Percentiles rank a stretch among this genome's conserved stretches.
Conservation (phyloP, 495 filamentous ascomycete species). For the Zalerion maritima region DNA sequence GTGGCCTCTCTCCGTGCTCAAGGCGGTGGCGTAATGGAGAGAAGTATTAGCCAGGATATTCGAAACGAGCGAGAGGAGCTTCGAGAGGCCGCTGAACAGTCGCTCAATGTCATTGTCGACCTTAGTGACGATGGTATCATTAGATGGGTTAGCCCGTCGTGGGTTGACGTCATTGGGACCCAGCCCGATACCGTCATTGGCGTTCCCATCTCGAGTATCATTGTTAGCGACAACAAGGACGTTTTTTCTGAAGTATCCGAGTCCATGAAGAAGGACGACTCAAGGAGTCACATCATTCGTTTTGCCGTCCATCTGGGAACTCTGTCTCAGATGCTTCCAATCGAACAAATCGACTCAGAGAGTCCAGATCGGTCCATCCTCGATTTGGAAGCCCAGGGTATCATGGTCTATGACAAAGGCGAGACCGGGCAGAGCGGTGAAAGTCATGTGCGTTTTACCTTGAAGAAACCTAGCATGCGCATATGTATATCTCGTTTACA, state of each 20-base stretch:
- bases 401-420: slow-evolving; percentile 88
- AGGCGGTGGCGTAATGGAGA: slow-evolving; percentile 33
- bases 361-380: slow-evolving; percentile 39
- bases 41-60: slow-evolving; percentile 39
- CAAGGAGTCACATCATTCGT: slow-evolving; percentile 78
- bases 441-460: slow-evolving; percentile 22
- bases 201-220: slow-evolving; percentile 62
- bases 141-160: slow-evolving; percentile 94
- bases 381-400: slow-evolving; percentile 86
- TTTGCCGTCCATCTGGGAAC: slow-evolving; percentile 68
- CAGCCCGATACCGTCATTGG: slow-evolving; percentile 56
- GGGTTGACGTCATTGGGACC: slow-evolving; percentile 84
- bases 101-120: slow-evolving; percentile 87
- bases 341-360: slow-evolving; percentile 27
- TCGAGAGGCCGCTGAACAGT: slow-evolving; percentile 90
- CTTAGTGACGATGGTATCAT: slow-evolving; percentile 76
- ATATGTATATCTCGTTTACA: not conserved
- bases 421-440: slow-evolving; percentile 83
- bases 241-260: slow-evolving; percentile 73
- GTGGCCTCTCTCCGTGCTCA: slow-evolving; percentile 33
- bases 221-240: slow-evolving; percentile 57
- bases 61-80: slow-evolving; percentile 75
- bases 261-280: slow-evolving; percentile 83
- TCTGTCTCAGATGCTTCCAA: slow-evolving; percentile 47
- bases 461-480: not conserved